phyloP scores from a whole-genome alignment of 108 stramenopile genomes.

The Pinguiococcus pyrenoidosus region DNA sequence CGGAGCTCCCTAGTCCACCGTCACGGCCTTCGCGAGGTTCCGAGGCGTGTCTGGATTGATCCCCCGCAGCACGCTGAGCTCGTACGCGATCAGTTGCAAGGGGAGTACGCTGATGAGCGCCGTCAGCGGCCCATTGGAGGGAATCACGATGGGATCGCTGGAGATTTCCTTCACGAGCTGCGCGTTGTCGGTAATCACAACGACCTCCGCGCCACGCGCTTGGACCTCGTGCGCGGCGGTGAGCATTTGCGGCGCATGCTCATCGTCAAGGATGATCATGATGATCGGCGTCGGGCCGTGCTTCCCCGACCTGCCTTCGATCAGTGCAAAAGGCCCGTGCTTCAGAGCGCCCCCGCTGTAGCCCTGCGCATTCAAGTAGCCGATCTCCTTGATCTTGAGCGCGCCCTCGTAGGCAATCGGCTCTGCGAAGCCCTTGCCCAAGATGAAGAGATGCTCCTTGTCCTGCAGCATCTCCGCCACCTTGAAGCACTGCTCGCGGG shows the following conservation, averaged over 20 bases:
- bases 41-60: slow-evolving; percentile 96
- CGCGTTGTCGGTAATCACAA: slow-evolving; percentile 84
- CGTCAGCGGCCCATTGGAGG: slow-evolving; percentile 80
- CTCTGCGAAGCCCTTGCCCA: slow-evolving; percentile 67
- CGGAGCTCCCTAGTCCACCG: slow-evolving; percentile 85
- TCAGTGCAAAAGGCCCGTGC: slow-evolving; percentile 55
- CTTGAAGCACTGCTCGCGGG: slow-evolving; percentile 59
- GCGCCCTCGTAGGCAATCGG: slow-evolving; percentile 60
- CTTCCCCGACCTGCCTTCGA: slow-evolving; percentile 49
- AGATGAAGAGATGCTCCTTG: slow-evolving; percentile 87
- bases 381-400: slow-evolving; percentile 98
- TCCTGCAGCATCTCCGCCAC: slow-evolving; percentile 61
- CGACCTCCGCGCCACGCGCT: slow-evolving; percentile 87
- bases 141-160: slow-evolving; percentile 76
- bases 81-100: slow-evolving; percentile 90
- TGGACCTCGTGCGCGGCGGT: slow-evolving; percentile 86
- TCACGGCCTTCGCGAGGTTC: slow-evolving; percentile 98
- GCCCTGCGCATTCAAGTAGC: slow-evolving; percentile 96
- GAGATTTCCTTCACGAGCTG: slow-evolving; percentile 68
- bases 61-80: slow-evolving; percentile 80
- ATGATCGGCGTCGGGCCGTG: slow-evolving; percentile 97
- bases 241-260: slow-evolving; percentile 84
- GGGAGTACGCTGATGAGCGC: slow-evolving; percentile 84
- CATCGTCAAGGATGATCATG: slow-evolving; percentile 90
- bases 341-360: slow-evolving; percentile 97